Evolutionary conservation across 2,329 filamentous ascomycete species (phyloP).

Genomic region (Pseudogymnoascus sp.): DNA sequence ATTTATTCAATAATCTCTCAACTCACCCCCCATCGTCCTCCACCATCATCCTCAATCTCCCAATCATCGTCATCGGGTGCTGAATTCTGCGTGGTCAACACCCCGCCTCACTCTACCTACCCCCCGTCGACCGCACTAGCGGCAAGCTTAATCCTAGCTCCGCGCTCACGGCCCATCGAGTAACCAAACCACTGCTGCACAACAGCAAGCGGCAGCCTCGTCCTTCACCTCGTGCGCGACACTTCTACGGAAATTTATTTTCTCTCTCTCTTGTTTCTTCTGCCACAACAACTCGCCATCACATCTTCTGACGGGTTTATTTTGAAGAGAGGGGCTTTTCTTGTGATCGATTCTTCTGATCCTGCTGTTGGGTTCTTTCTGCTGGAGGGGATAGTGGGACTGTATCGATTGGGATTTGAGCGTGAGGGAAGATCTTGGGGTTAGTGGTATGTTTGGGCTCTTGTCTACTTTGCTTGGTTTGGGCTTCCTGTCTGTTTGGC

Average conservation of each 20-base stretch:
- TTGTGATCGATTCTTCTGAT: not conserved
- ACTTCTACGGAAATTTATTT: not conserved
- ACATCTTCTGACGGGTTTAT: not conserved
- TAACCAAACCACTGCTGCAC: not conserved
- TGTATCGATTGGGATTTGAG: not conserved
- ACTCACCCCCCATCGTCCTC: not conserved
- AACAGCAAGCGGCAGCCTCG: not conserved
- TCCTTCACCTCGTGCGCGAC: not conserved
- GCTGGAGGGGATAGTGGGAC: not conserved
- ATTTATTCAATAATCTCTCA: not conserved
- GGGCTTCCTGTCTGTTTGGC: not conserved
- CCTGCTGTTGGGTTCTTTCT: not conserved
- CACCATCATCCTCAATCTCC: not conserved
- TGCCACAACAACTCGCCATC: not conserved
- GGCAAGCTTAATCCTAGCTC: slow-evolving; percentile 2
- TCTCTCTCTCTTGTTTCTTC: not conserved
- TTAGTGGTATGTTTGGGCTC: not conserved
- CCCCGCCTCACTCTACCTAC: not conserved
- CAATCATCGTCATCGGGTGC: not conserved
- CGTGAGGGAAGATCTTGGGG: not conserved
- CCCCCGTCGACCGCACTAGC: not conserved
- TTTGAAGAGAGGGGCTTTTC: not conserved
- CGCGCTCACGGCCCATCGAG: not conserved
- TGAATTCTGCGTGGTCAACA: not conserved
- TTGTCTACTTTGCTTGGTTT: not conserved